These are phyloP conservation scores for Candida railenensis DNA, from an alignment of 805 yeast genomes.

Conservation along the genomic window DNA sequence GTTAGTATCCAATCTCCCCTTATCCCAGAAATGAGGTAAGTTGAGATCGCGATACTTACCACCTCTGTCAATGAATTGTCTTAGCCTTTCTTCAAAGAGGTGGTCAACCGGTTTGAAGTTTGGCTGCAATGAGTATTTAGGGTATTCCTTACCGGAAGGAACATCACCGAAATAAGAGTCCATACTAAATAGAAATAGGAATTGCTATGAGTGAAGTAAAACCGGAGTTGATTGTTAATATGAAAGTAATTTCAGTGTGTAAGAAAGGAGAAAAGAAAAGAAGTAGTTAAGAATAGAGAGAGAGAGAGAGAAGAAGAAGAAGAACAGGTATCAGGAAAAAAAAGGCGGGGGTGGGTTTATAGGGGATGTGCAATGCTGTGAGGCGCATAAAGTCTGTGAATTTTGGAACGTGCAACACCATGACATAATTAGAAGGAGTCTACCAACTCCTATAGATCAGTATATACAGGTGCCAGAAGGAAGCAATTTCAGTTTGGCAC, in stretches of 20 bases:
- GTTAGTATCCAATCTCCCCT: constrained; percentile 49
- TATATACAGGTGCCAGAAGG: not conserved
- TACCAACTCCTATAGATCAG: not conserved
- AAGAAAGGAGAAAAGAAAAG: too few relatives aligned
- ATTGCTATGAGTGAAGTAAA: not conserved
- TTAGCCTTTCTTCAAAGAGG: constrained; percentile 67
- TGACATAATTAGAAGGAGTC: too few relatives aligned
- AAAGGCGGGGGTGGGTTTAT: not conserved
- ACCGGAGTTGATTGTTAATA: not conserved
- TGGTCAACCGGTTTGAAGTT: constrained; percentile 74
- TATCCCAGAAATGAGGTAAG: constrained; percentile 78
- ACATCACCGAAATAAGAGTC: not conserved
- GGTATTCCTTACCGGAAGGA: constrained; percentile 2
- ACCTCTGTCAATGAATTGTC: constrained; percentile 70
- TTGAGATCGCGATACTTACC: constrained; percentile 75
- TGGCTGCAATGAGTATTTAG: constrained; percentile 43
- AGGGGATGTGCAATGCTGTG: not conserved
- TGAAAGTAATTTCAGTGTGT: not conserved
- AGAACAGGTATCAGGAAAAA: not conserved
- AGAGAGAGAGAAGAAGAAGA: not conserved
- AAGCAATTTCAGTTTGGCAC: not conserved
- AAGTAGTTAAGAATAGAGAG: not conserved
- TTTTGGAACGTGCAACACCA: not conserved
- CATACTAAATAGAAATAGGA: not conserved
- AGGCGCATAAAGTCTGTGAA: not conserved